Conservation (phyloP, 805 yeast genomes). For the Ogataea neopini region DNA sequence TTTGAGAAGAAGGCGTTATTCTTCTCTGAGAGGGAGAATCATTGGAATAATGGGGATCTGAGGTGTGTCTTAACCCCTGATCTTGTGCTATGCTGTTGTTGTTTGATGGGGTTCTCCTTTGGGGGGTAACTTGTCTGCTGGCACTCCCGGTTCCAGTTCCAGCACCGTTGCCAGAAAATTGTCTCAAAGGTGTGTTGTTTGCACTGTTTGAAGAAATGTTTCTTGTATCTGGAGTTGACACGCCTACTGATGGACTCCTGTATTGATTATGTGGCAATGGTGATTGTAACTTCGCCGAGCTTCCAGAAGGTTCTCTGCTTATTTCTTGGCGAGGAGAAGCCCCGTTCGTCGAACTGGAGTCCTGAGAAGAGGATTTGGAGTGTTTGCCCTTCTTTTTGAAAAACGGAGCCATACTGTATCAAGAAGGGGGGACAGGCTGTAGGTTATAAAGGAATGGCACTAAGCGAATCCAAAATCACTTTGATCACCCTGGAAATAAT, state of each 20-base stretch:
- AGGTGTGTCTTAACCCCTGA: no score
- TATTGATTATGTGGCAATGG: slow-evolving; percentile 10
- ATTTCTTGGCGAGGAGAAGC: slow-evolving; percentile 15
- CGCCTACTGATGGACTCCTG: slow-evolving; percentile 1
- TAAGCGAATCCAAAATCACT: background rate
- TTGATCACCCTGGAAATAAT: background rate
- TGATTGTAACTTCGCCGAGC: slow-evolving; percentile 5
- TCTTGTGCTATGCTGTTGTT: background rate
- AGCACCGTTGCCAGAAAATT: slow-evolving; percentile 8
- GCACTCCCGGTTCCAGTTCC: background rate
- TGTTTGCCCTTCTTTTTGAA: slow-evolving; percentile 28
- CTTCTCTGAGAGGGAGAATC: no score
- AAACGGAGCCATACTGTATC: slow-evolving; percentile 20
- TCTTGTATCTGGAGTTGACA: slow-evolving; percentile 9
- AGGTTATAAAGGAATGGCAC: background rate
- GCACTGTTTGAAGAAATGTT: slow-evolving; percentile 6
- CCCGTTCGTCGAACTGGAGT: slow-evolving; percentile 11
- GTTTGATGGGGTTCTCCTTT: background rate
- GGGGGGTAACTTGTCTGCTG: background rate
- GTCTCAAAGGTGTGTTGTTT: slow-evolving; percentile 11
- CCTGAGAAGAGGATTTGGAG: slow-evolving; percentile 17
- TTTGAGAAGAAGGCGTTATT: no score
- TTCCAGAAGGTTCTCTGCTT: slow-evolving; percentile 8
- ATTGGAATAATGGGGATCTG: no score
- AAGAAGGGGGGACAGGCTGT: background rate